A percentile compares a stretch with the other conserved stretches of the same genome.
Evolutionary conservation across 2,329 filamentous ascomycete species (phyloP).

Genomic region (Westerdykella ornata): DNA sequence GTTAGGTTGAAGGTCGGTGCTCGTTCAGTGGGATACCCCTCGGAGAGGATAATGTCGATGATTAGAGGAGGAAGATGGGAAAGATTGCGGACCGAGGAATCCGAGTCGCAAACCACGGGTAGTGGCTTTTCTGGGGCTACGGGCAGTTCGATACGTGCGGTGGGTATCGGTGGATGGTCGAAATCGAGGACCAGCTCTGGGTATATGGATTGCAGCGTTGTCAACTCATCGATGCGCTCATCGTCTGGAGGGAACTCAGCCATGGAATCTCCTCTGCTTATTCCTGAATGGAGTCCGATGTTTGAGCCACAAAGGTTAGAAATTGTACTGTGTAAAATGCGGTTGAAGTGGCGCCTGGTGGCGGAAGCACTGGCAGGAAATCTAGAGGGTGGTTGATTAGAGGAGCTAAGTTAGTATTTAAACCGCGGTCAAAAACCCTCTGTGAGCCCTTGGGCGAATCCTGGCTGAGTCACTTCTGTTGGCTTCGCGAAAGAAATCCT

Average conservation of each 20-base stretch:
- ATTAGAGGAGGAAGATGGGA: constrained; percentile 52
- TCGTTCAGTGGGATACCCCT: constrained; percentile 49
- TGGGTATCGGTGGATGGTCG: constrained; percentile 36
- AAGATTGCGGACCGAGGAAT: constrained; percentile 41
- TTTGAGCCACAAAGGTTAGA: no score
- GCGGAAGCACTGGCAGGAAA: background rate
- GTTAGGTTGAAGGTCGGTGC: constrained; percentile 47
- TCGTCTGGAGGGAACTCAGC: constrained; percentile 40
- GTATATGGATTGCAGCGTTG: constrained; percentile 55
- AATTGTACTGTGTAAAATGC: no score
- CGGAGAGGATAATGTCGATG: constrained; percentile 48
- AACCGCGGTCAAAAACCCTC: no score
- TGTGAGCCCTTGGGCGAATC: no score
- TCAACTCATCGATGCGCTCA: constrained; percentile 55
- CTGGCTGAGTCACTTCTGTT: no score
- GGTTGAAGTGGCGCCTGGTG: background rate
- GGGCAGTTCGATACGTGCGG: constrained; percentile 50
- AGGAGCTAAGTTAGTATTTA: no score
- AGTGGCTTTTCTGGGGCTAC: constrained; percentile 51
- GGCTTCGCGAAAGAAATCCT: background rate
- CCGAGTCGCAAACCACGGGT: constrained; percentile 21
- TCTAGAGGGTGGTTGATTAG: no score
- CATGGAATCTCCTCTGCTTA: constrained; percentile 15
- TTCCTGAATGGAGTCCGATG: background rate
- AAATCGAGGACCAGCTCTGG: constrained; percentile 52